Percentiles rank a stretch among this genome's conserved stretches.
Conservation (phyloP, 768 basidiomycete genomes). For the Termitomyces sp. region DNA sequence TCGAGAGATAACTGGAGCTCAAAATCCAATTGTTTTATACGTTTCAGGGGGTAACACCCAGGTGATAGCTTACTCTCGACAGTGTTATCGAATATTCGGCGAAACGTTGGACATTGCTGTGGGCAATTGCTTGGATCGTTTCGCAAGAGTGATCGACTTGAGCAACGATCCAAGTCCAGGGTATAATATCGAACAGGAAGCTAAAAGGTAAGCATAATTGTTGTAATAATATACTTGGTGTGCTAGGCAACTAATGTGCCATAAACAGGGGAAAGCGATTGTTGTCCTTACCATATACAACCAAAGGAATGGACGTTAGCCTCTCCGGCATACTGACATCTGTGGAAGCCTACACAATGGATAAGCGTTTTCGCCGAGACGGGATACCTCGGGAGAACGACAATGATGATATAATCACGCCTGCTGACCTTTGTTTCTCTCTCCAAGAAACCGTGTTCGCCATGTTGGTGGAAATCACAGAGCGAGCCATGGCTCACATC, state of each 20-base stretch:
- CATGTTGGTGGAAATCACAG: conserved; percentile 99
- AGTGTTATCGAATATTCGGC: conserved; percentile 97
- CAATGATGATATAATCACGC: conserved; percentile 73
- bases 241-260: background rate
- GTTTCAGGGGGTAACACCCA: conserved; percentile 99
- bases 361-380: conserved; percentile 72
- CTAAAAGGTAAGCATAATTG: conserved; percentile 64
- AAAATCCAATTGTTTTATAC: conserved; percentile 94
- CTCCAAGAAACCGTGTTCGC: conserved; percentile 96
- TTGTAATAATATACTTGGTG: background rate
- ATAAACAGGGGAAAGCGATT: conserved; percentile 71
- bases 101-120: conserved; percentile 99
- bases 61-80: conserved; percentile 97
- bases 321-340: conserved; percentile 92
- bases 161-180: conserved; percentile 96
- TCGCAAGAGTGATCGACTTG: conserved; percentile 89
- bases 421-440: conserved; percentile 95
- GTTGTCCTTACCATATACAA: conserved; percentile 85
- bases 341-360: conserved; percentile 79
- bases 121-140: conserved; percentile 96
- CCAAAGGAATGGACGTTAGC: conserved; percentile 98
- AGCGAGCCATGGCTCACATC: conserved; percentile 98
- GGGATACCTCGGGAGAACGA: conserved; percentile 30
- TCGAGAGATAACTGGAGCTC: conserved; percentile 87
- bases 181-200: conserved; percentile 95